Evolutionary conservation across 768 basidiomycete genomes (phyloP).

Genomic region (Podaxis sp.): DNA sequence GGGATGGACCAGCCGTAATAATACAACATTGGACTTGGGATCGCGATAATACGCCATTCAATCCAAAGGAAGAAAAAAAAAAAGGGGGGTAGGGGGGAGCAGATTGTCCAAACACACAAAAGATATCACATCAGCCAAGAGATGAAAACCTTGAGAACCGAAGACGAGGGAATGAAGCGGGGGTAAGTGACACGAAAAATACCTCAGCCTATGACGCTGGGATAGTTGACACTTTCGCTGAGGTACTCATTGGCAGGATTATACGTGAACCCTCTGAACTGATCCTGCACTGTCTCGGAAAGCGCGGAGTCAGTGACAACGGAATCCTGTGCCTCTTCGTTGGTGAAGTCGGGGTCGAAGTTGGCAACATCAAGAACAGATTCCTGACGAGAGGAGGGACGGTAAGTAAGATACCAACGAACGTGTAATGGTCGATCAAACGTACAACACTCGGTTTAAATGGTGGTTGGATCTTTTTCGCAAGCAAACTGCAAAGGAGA

Average conservation of each 20-base stretch:
- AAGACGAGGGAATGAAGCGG: neutral
- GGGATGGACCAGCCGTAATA: neutral
- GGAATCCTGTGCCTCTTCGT: slow-evolving; percentile 91
- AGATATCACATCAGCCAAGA: neutral
- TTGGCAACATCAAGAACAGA: slow-evolving; percentile 93
- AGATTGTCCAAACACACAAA: neutral
- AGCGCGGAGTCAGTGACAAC: slow-evolving; percentile 92
- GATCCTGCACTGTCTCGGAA: slow-evolving; percentile 95
- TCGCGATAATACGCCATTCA: neutral
- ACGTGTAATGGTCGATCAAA: slow-evolving; percentile 11
- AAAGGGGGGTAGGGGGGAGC: neutral
- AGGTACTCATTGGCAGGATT: slow-evolving; percentile 82
- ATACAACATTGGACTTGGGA: slow-evolving; percentile 1
- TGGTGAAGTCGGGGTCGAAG: slow-evolving; percentile 97
- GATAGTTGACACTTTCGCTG: slow-evolving; percentile 77
- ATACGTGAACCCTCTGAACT: slow-evolving; percentile 90
- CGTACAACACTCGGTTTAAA: slow-evolving; percentile 96
- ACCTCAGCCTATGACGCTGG: slow-evolving; percentile 29
- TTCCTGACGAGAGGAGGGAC: slow-evolving; percentile 42
- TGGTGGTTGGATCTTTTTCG: slow-evolving; percentile 94
- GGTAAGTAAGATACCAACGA: neutral
- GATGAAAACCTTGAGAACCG: neutral
- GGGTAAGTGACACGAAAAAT: neutral
- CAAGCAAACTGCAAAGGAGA: slow-evolving; percentile 50
- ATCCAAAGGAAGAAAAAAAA: neutral